Conservation (phyloP, 495 filamentous ascomycete species). For the Rhypophila decipiens region DNA sequence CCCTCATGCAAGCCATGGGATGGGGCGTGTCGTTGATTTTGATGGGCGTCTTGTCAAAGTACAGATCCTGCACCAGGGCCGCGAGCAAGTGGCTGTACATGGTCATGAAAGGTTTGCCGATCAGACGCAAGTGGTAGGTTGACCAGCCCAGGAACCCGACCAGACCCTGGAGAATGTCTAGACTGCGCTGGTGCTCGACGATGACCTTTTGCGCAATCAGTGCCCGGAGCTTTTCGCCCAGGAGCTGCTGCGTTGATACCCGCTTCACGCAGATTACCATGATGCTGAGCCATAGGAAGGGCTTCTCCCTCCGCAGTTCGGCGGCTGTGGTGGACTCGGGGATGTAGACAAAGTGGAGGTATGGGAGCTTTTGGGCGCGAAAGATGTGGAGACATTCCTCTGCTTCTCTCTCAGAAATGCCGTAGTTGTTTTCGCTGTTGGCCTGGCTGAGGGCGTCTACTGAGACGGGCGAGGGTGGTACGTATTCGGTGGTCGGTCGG, state of each 20-base stretch:
- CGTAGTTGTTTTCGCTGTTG: too few species aligned
- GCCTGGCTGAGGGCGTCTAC: too few species aligned
- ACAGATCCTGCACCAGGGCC: constrained; percentile 44
- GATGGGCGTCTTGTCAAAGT: constrained; percentile 38
- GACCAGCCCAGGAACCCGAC: constrained; percentile 41
- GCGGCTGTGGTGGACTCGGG: constrained; percentile 33
- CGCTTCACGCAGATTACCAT: constrained; percentile 34
- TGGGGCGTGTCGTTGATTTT: constrained; percentile 9
- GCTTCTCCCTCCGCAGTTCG: constrained; percentile 37
- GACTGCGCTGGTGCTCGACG: constrained; percentile 33
- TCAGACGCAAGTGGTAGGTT: constrained; percentile 2
- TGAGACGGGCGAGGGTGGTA: too few species aligned
- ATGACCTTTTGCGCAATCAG: constrained; percentile 39
- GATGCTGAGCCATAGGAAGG: constrained; percentile 49
- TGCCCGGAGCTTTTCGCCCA: constrained; percentile 34
- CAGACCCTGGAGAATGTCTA: constrained; percentile 48
- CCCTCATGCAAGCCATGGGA: constrained; percentile 12
- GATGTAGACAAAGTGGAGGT: constrained; percentile 39
- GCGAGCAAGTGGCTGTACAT: constrained; percentile 39
- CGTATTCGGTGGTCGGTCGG: too few species aligned
- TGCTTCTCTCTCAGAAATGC: constrained; percentile 25
- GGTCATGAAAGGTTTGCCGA: constrained; percentile 5
- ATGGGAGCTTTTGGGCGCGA: constrained; percentile 28
- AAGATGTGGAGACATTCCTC: constrained; percentile 34
- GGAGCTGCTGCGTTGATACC: constrained; percentile 25